These are phyloP conservation scores for Leccinum longicurvipes DNA, from an alignment of 768 basidiomycete species.

Conservation along the genomic window DNA sequence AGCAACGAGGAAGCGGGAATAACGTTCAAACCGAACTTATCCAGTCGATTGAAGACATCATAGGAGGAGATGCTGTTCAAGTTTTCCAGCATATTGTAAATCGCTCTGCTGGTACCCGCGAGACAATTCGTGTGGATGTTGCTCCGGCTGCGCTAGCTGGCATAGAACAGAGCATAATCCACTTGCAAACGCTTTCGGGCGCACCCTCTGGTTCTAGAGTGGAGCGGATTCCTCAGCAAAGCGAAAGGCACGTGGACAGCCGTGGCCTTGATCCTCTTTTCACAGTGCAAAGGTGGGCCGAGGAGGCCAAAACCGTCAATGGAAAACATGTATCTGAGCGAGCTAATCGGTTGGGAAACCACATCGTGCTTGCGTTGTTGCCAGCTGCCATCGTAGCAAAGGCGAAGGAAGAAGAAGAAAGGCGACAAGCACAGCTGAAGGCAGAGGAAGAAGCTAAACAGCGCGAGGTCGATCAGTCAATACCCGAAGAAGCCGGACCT, in stretches of 20 bases:
- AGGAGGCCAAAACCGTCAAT: slow-evolving; percentile 81
- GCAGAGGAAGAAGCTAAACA: slow-evolving; percentile 48
- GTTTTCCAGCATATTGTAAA: slow-evolving; percentile 80
- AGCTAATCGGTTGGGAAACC: slow-evolving; percentile 62
- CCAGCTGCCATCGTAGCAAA: slow-evolving; percentile 73
- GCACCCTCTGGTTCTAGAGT: slow-evolving; percentile 55
- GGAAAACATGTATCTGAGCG: slow-evolving; percentile 71
- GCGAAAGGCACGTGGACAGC: slow-evolving; percentile 42
- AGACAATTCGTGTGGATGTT: slow-evolving; percentile 76
- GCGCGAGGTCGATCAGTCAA: slow-evolving; percentile 33
- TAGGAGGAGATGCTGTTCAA: slow-evolving; percentile 79
- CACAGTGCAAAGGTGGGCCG: slow-evolving; percentile 84
- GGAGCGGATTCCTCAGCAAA: slow-evolving; percentile 48
- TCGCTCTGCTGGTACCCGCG: slow-evolving; percentile 52
- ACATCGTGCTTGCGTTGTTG: slow-evolving; percentile 68
- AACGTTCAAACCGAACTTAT: slow-evolving; percentile 57
- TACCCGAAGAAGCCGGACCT: slow-evolving; percentile 33
- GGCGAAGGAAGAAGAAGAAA: slow-evolving; percentile 38
- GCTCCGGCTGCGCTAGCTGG: slow-evolving; percentile 62
- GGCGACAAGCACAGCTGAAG: slow-evolving; percentile 45
- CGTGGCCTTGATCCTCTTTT: slow-evolving; percentile 71
- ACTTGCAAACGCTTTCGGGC: slow-evolving; percentile 44
- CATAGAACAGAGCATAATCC: slow-evolving; percentile 53
- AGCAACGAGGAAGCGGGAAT: slow-evolving; percentile 50
- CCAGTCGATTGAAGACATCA: slow-evolving; percentile 75